These are phyloP conservation scores for Sugiyamaella americana DNA, from an alignment of 805 yeast genomes.

Conservation along the genomic window DNA sequence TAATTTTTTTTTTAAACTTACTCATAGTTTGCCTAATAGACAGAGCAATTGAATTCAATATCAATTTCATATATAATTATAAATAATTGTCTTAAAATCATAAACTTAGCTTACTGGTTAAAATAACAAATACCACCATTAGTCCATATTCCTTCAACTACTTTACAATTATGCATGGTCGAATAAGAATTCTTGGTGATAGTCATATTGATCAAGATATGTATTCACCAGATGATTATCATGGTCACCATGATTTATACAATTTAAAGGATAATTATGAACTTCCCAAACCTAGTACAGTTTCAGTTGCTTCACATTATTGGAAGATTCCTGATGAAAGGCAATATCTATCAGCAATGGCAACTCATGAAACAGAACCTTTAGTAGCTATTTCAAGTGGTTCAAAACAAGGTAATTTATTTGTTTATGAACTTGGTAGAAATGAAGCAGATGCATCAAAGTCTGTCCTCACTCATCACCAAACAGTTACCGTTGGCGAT, in stretches of 20 bases:
- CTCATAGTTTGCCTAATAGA: too few relatives aligned
- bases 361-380: slow-evolving; percentile 34
- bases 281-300: slow-evolving; percentile 2
- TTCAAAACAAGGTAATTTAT: slow-evolving; percentile 41
- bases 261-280: not conserved
- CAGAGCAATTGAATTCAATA: too few relatives aligned
- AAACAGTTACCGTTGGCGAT: slow-evolving; percentile 49
- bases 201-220: not conserved
- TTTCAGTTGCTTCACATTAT: slow-evolving; percentile 25
- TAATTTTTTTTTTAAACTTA: too few relatives aligned
- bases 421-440: slow-evolving; percentile 45
- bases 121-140: too few relatives aligned
- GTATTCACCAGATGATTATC: not conserved
- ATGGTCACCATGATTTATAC: not conserved
- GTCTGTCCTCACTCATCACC: slow-evolving; percentile 48
- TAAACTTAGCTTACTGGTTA: too few relatives aligned
- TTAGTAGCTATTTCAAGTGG: slow-evolving; percentile 54
- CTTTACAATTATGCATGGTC: not conserved
- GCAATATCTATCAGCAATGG: slow-evolving; percentile 32
- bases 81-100: too few relatives aligned
- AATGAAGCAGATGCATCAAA: slow-evolving; percentile 10
- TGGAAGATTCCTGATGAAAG: slow-evolving; percentile 36
- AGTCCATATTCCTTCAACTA: too few relatives aligned
- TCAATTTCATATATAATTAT: too few relatives aligned
- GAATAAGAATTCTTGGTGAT: not conserved